Evolutionary conservation across 805 yeast species (phyloP).

Genomic region (Lipomyces spencermartinsiae): DNA sequence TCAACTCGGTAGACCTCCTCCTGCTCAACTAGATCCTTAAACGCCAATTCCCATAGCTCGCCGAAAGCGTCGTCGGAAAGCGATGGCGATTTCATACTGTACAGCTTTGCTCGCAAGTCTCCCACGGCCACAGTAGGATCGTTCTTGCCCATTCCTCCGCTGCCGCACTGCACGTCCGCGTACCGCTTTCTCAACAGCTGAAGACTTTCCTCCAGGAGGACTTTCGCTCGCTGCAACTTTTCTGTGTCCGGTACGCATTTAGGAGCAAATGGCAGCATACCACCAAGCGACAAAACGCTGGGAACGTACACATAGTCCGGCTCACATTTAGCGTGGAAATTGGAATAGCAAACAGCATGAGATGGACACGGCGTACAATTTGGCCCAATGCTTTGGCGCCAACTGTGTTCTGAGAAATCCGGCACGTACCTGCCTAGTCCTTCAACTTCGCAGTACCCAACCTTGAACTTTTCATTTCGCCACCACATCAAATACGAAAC

Average conservation of each 20-base stretch:
- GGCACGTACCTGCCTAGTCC: constrained; percentile 19
- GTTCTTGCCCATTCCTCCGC: constrained; percentile 8
- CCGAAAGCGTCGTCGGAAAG: constrained; percentile 53
- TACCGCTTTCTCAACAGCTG: constrained; percentile 70
- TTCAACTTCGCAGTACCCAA: constrained; percentile 32
- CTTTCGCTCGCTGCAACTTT: constrained; percentile 68
- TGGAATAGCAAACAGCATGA: constrained; percentile 74
- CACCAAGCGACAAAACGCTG: constrained; percentile 62
- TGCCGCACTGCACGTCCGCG: constrained; percentile 64
- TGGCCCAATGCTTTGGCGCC: constrained; percentile 54
- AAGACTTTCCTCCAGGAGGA: constrained; percentile 69
- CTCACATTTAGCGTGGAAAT: constrained; percentile 68
- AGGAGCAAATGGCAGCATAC: constrained; percentile 66
- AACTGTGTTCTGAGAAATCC: not conserved
- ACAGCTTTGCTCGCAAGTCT: constrained; percentile 36
- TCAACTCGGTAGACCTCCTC: constrained; percentile 26
- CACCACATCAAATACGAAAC: constrained; percentile 21
- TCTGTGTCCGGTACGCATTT: constrained; percentile 76
- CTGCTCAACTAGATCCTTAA: constrained; percentile 24
- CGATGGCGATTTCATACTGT: constrained; percentile 25
- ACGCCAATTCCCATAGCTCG: constrained; percentile 44
- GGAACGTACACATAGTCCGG: constrained; percentile 62
- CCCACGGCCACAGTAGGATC: constrained; percentile 27
- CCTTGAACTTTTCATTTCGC: constrained; percentile 16
- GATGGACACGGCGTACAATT: constrained; percentile 78